Conservation (phyloP, 2,329 filamentous ascomycete species). For the Fusarium sp. region DNA sequence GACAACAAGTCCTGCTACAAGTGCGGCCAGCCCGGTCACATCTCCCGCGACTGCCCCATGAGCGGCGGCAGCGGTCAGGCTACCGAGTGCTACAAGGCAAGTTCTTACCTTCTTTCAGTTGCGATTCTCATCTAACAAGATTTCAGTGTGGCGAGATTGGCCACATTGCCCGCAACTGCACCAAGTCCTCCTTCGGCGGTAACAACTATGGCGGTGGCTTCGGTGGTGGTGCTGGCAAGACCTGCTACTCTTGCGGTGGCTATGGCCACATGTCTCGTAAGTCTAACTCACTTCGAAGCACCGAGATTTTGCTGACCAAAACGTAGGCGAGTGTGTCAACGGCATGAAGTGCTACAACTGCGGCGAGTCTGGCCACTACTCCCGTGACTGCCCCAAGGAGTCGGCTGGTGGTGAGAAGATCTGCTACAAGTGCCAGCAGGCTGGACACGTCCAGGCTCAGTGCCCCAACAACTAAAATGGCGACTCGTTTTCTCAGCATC, state of each 20-base stretch:
- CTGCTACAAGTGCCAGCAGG: constrained; percentile 94
- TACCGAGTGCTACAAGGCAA: constrained; percentile 91
- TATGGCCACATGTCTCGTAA: constrained; percentile 94
- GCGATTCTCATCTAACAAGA: constrained; percentile 20
- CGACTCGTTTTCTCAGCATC: constrained; percentile 45
- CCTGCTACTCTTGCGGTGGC: constrained; percentile 98
- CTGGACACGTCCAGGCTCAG: constrained; percentile 91
- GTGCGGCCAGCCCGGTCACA: constrained; percentile 88
- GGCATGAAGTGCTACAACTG: constrained; percentile 99
- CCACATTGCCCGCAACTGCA: constrained; percentile 95
- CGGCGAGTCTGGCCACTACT: constrained; percentile 92
- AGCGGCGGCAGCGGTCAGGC: constrained; percentile 63
- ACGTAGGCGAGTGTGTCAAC: constrained; percentile 90
- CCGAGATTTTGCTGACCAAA: constrained; percentile 37
- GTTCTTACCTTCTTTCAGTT: constrained; percentile 10
- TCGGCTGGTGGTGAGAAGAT: constrained; percentile 90
- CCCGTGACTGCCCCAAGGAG: constrained; percentile 95
- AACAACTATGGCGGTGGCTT: constrained; percentile 65
- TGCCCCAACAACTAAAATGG: constrained; percentile 83
- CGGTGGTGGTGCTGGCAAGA: constrained; percentile 76
- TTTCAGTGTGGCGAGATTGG: constrained; percentile 88
- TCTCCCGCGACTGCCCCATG: constrained; percentile 87
- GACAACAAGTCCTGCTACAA: constrained; percentile 85
- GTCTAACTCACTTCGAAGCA: constrained; percentile 50
- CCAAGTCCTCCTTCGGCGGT: constrained; percentile 72